Conservation (phyloP, 2,329 filamentous ascomycete species). For the Cytospora leucostoma region DNA sequence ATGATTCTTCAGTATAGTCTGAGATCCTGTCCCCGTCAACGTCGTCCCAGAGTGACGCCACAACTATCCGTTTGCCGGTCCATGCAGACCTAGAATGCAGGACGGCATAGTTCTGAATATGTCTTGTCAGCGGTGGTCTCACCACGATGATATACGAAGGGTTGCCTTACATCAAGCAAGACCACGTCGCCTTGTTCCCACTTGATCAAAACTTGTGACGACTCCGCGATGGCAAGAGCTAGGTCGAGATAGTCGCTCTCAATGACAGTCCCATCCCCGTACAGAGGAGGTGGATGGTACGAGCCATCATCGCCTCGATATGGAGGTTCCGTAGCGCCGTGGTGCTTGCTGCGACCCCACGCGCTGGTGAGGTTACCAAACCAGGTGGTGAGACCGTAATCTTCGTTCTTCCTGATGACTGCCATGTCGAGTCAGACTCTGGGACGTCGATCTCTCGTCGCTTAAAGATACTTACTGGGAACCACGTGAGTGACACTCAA, state of each 20-base stretch:
- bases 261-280: constrained; percentile 36
- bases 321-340: constrained; percentile 37
- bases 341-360: constrained; percentile 38
- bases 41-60: constrained; percentile 39
- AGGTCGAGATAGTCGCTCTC: constrained; percentile 36
- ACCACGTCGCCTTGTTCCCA: constrained; percentile 38
- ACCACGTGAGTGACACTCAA: constrained; percentile 38
- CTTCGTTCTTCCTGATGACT: constrained; percentile 36
- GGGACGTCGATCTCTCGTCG: too few relatives aligned
- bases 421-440: neutral
- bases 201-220: constrained; percentile 32
- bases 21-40: constrained; percentile 29
- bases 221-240: constrained; percentile 34
- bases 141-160: neutral
- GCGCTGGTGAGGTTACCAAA: constrained; percentile 41
- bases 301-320: constrained; percentile 38
- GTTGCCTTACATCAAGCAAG: constrained; percentile 35
- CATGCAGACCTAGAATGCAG: constrained; percentile 38
- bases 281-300: constrained; percentile 39
- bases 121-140: neutral
- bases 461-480: too few relatives aligned
- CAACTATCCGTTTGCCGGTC: constrained; percentile 36
- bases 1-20: constrained; percentile 29
- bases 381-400: constrained; percentile 34
- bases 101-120: constrained; percentile 37